These are phyloP conservation scores for Fusarium goolgardi DNA, from an alignment of 2,329 filamentous ascomycete genomes.

Conservation along the genomic window DNA sequence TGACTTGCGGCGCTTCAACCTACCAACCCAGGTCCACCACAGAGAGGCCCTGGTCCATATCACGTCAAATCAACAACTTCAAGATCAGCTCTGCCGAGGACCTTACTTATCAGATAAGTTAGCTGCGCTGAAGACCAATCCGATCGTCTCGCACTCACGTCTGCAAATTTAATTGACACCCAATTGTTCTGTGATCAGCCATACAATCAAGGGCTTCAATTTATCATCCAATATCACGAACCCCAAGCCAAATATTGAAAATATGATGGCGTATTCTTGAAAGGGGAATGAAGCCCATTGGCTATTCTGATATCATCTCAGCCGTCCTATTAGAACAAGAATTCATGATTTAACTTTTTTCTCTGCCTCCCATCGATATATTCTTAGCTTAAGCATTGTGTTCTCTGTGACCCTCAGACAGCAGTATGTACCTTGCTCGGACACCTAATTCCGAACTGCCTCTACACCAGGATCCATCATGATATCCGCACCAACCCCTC, in stretches of 20 bases:
- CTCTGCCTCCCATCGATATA: not conserved
- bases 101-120: constrained; percentile 22
- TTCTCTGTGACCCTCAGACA: not conserved
- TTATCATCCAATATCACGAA: not conserved
- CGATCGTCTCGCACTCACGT: constrained; percentile 1
- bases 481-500: constrained; percentile 41
- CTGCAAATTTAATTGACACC: constrained; percentile 4
- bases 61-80: constrained; percentile 35
- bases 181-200: not conserved
- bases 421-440: constrained; percentile 22
- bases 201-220: not conserved
- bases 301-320: not conserved
- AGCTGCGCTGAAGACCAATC: not conserved
- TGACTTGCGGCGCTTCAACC: constrained; percentile 34
- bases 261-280: not conserved
- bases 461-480: constrained; percentile 12
- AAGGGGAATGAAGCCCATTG: not conserved
- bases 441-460: constrained; percentile 41
- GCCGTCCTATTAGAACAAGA: not conserved
- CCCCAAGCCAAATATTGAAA: not conserved
- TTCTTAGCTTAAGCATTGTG: constrained; percentile 2
- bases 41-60: constrained; percentile 20
- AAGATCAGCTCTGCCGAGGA: constrained; percentile 20
- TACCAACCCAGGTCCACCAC: constrained; percentile 32
- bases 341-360: not conserved